Conservation (phyloP, 2,329 filamentous ascomycete species). For the Phialophora tarda region DNA sequence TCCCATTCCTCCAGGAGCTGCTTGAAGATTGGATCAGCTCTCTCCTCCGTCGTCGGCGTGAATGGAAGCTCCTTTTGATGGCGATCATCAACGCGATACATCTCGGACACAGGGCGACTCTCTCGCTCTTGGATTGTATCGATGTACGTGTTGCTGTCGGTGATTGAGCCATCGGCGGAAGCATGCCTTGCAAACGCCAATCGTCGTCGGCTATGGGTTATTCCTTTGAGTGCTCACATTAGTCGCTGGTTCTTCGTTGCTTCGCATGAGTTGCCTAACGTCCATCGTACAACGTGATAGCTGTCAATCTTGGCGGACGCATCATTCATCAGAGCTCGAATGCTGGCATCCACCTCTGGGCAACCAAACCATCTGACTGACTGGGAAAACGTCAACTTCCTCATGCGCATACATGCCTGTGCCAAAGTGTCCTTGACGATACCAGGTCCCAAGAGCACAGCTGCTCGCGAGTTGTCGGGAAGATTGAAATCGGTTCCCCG, state of each 20-base stretch:
- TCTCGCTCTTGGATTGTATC: slow-evolving; percentile 61
- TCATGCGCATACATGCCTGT: slow-evolving; percentile 71
- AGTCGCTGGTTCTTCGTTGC: slow-evolving; percentile 59
- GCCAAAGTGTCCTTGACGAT: slow-evolving; percentile 66
- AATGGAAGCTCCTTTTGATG: slow-evolving; percentile 6
- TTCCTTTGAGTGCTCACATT: slow-evolving; percentile 67
- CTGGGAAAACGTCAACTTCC: slow-evolving; percentile 70
- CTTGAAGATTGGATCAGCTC: slow-evolving; percentile 41
- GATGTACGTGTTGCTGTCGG: slow-evolving; percentile 11
- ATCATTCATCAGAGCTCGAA: slow-evolving; percentile 45
- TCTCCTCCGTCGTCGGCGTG: slow-evolving; percentile 31
- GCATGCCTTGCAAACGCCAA: slow-evolving; percentile 11
- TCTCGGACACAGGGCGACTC: slow-evolving; percentile 56
- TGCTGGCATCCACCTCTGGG: slow-evolving; percentile 63
- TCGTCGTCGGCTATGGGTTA: slow-evolving; percentile 53
- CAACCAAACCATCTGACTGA: slow-evolving; percentile 67
- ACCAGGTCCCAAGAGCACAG: slow-evolving; percentile 68
- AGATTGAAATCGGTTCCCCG: slow-evolving; percentile 71
- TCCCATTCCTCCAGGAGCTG: slow-evolving; percentile 46
- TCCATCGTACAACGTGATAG: slow-evolving; percentile 64
- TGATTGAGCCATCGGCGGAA: neutral
- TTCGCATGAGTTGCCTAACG: slow-evolving; percentile 62
- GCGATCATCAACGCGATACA: slow-evolving; percentile 54
- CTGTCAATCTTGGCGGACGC: slow-evolving; percentile 44
- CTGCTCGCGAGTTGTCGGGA: slow-evolving; percentile 64